Base-by-base conservation (phyloP, 164 flowering plant genomes). In the Liquidambar formosana region DNA sequence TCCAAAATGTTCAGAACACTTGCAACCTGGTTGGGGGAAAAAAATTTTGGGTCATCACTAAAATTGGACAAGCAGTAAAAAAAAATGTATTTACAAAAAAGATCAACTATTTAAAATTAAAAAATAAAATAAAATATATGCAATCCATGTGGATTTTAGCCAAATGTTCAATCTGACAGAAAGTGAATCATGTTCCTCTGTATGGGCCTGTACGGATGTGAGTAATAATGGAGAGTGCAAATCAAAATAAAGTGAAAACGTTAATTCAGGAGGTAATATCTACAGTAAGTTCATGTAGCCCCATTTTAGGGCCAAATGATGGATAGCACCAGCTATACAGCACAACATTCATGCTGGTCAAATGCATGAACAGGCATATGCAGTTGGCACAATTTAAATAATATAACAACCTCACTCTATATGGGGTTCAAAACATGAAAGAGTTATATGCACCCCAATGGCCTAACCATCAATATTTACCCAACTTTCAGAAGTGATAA, bases 1-100 rank as follows among this genome's bases (percentile, higher is more conserved):
- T 91, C 97, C 89, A 92, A 80, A 77, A 95, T 89, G 77, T 88
- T 89, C 69, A 95, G 75, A 62, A 92, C 65, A 78, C 96, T 92
- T 33, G 99, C 99, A 68, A 91, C 97, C 98, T 93, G 82, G 16
- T 68, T 23, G 53, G 23, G 12, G 51, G 25, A 64, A 69, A 61
- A 65, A 8, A 48, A 62, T 23, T 27, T 44, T 10, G 14, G 33
- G 38, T 45, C 66, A 64, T 67, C 12, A 18, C 18, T 26, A 63
- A 69, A 21, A 25, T 38, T 21, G 48, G 23, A 64, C 12, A 66
- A 1, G 54, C 26, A 66, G 38, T 2, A 45, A 19, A 67, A 41
- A 13, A 43, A 49, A 5, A 61, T 60, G 26, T 8, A 19, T 10
- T 12, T 19, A 15, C 22, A 41, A 14, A 2, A 45, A 21, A 45